Evolutionary conservation across 805 yeast species (phyloP), one percentile per base, ranked within the genome.

Genomic region (Metschnikowia henanensis): DNA sequence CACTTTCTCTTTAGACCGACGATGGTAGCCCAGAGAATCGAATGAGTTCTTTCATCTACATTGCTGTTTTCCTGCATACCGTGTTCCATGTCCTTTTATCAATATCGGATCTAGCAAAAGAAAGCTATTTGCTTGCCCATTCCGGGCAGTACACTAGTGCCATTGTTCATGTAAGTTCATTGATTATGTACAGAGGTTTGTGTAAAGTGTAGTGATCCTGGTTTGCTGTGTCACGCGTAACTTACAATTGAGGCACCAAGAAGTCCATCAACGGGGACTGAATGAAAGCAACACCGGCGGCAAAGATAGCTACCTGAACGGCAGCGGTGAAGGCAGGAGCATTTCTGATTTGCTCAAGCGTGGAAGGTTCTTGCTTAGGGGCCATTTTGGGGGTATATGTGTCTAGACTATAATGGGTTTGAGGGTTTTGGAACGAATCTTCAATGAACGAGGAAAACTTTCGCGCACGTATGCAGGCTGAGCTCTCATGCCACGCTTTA

Each of bases 241-340:
- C 47, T 54, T 66, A 72, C 56, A 72, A 74, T 65, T 85, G 92
- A 40, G 94, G 94, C 57, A 84, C 90, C 69, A 86, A 68, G 79
- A 83, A 78, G 45, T 85, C 92, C 87, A 84, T 83, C 58, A 84
- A 66, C 54, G 91, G 84, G 37, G 90, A 83, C 70, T 83, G 88
- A 55, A 87, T 79, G 64, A 86, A 79, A 19, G 81, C 80, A 53
- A 84, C 86, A 62, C 94, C 94, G 37, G 85, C 70, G 45, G 77
- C 78, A 58, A 87, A 86, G 49, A 84, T 71, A 30, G 72, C 74
- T 46, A 77, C 79, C 65, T 86, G 85, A 34, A 84, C 62, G 37
- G 79, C 73, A 43, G 84, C 70, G 45, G 88, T 81, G 70, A 72
- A 85, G 13, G 74, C 75, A 49, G 94, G 94, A 35, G 83, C 66